A percentile compares a stretch with the other conserved stretches of the same genome.
Conservation (phyloP, 2,329 filamentous ascomycete genomes). For the Xylariaceae sp. region DNA sequence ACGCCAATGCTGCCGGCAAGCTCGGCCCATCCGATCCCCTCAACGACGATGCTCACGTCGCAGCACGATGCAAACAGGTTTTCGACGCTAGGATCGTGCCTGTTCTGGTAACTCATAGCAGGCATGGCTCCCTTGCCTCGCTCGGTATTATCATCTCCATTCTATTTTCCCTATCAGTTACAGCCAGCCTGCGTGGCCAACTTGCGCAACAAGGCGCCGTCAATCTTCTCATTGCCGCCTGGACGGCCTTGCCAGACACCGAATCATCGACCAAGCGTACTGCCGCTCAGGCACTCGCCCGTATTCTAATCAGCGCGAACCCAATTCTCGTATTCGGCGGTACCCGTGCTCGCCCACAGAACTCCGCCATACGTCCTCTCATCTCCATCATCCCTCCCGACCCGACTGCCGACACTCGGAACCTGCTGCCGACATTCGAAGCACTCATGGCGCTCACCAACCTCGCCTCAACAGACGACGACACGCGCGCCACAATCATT, state of each 20-base stretch:
- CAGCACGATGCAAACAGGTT: constrained; percentile 73
- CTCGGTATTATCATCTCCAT: constrained; percentile 75
- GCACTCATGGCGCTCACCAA: constrained; percentile 91
- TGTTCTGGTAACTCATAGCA: constrained; percentile 75
- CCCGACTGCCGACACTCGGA: constrained; percentile 63
- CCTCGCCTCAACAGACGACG: constrained; percentile 77
- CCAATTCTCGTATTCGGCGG: constrained; percentile 82
- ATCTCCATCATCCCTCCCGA: constrained; percentile 72
- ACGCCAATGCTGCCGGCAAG: constrained; percentile 81
- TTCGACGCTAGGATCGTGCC: constrained; percentile 79
- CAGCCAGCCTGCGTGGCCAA: constrained; percentile 71
- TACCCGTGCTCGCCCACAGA: constrained; percentile 71
- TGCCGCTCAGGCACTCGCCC: constrained; percentile 79
- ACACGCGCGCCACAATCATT: constrained; percentile 69
- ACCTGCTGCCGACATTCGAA: constrained; percentile 89
- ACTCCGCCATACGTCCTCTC: constrained; percentile 81
- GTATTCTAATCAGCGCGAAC: constrained; percentile 85
- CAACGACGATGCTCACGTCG: constrained; percentile 76
- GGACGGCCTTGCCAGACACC: constrained; percentile 61
- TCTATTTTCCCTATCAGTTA: constrained; percentile 74
- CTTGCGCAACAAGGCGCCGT: constrained; percentile 94
- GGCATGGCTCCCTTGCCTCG: constrained; percentile 70
- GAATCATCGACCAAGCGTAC: constrained; percentile 53
- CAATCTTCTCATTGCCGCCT: constrained; percentile 76
- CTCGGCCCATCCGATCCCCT: constrained; percentile 65